Evolutionary conservation across 1,284 basidiomycete species (phyloP), one percentile per base, ranked within the genome.

Genomic region (Coriolopsis trogii): DNA sequence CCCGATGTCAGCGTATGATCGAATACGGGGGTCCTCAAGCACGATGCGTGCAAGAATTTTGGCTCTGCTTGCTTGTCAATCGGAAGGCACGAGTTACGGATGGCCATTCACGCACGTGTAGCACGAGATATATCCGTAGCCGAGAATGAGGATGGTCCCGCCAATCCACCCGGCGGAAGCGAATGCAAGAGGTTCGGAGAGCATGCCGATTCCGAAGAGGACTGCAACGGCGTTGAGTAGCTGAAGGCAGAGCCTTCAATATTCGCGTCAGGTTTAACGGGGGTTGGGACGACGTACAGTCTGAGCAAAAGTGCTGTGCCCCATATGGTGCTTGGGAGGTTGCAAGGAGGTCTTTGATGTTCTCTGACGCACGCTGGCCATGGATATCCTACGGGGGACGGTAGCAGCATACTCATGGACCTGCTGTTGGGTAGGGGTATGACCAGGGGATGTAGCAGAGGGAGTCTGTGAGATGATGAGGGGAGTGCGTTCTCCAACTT

Each of bases 171-270:
- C 93, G 1, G 92, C 85, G 62, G 90, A 92, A 1, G 90, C 83
- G 65, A 94, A 94, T 0, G 93, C 93, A 16, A 95, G 76, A 0
- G 94, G 92, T 67, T 95, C 89, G 2, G 91, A 93, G 2, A 96
- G 78, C 76, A 97, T 87, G 2, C 94, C 94, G 57, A 96, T 90
- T 5, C 94, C 94, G 7, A 95, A 76, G 9, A 95, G 73, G 23
- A 94, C 90, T 8, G 91, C 93, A 40, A 89, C 89, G 7, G 89
- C 87, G 64, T 96, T 96, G 74, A 95, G 95, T n/a, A 96, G 73
- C 90, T 93, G 58, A 16, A 31, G 16, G n/a, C 28, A 5, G 3
- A 15, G 4, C 10, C 4, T 5, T n/a, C 23, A 15, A 28, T 24
- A 18, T n/a, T 20, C 10, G n/a, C 15, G 3, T 9, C n/a, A 13